Base-by-base conservation (phyloP, 179 eudicot genomes). In the Patellifolia procumbens region DNA sequence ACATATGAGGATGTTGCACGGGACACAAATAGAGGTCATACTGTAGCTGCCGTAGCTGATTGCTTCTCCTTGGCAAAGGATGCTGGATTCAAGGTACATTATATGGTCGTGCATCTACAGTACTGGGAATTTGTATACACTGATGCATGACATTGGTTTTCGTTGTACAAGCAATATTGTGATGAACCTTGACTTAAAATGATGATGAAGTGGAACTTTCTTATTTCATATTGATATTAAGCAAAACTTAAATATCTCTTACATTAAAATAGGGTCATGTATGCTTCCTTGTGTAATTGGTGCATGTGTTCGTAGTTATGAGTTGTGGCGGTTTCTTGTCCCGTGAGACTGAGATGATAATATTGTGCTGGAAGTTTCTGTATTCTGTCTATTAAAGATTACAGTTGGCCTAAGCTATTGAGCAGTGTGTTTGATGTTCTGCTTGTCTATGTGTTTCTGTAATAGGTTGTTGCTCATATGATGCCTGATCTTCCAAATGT, bases 401-500 rank as follows among this genome's bases (percentile, higher is more conserved):
- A 22, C 9, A 6, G 64, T 58, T 39, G 49, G 62, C 51, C 9
- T 2, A 26, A 48, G 15, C 3, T 42, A 56, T 3, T 10, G 12
- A 26, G 35, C 16, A 0, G 2, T 63, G 22, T 51, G 71, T 7
- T 51, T 7, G 16, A 15, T 63, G n/a, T 24, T 42, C 22, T 39
- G 52, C 52, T 71, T 64, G n/a, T 49, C 17, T 63, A 32, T n/a
- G 12, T 52, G 53, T 26, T 61, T 77, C 7, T 75, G 76, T 82
- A 78, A 42, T 80, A 95, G 99, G 97, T 95, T 67, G 99, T 95
- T 86, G 97, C 99, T 73, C 99, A 95, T 87, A 95, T 95, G 99
- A 95, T 95, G 99, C 99, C 99, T 35, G 99, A 95, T 89, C 97
- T 95, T 83, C 99, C 99, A 77, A 93, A 95, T 77, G 99, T 95